Conservation (phyloP, 495 filamentous ascomycete genomes). For the Achaetomiella virescens region DNA sequence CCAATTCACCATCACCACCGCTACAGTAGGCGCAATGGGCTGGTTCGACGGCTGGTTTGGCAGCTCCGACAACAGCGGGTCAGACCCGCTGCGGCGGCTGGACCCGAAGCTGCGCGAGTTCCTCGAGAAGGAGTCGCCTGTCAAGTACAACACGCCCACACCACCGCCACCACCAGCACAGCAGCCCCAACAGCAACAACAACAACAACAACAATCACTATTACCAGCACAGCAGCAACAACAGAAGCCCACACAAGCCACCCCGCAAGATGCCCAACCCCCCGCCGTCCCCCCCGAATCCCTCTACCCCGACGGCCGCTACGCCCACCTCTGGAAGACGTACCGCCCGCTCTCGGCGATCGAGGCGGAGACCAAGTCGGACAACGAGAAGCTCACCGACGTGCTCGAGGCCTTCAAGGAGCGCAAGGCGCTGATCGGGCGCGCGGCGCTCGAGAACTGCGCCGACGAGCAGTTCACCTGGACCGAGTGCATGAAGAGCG, state of each 20-base stretch:
- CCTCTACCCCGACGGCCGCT: slow-evolving; percentile 70
- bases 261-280: slow-evolving; percentile 1
- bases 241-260: background rate
- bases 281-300: slow-evolving; percentile 30
- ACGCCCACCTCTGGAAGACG: slow-evolving; percentile 87
- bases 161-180: background rate
- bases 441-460: slow-evolving; percentile 89
- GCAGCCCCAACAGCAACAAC: slow-evolving; percentile 8
- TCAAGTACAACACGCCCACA: slow-evolving; percentile 53
- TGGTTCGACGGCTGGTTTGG: slow-evolving; percentile 56
- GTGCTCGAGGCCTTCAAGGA: slow-evolving; percentile 80
- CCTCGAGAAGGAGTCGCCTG: slow-evolving; percentile 73
- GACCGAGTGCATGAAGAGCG: slow-evolving; percentile 66
- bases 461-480: slow-evolving; percentile 73
- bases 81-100: slow-evolving; percentile 73
- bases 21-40: slow-evolving; percentile 46
- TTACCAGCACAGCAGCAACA: slow-evolving; percentile 3
- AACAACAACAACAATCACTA: slow-evolving; percentile 8
- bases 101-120: slow-evolving; percentile 80
- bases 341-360: slow-evolving; percentile 64
- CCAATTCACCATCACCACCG: background rate
- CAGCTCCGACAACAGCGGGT: slow-evolving; percentile 24
- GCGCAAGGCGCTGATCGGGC: slow-evolving; percentile 68
- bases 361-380: slow-evolving; percentile 57
- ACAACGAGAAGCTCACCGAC: slow-evolving; percentile 66